These are phyloP conservation scores for Chlorociboria aeruginascens DNA, from an alignment of 495 filamentous ascomycete genomes.

Conservation along the genomic window DNA sequence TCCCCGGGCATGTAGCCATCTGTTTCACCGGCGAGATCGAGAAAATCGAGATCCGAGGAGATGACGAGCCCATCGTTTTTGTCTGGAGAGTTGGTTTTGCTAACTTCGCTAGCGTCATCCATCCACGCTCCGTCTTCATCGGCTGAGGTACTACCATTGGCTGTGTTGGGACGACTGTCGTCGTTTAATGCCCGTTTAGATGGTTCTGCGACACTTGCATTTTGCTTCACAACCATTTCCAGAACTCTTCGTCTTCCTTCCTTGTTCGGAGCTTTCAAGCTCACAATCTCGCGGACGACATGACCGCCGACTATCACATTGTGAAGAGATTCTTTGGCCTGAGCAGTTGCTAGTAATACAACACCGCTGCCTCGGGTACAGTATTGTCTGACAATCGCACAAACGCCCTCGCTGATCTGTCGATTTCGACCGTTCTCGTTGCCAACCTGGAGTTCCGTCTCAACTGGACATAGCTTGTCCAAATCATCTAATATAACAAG, in stretches of 20 bases:
- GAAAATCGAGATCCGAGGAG: slow-evolving; percentile 70
- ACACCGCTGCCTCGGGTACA: slow-evolving; percentile 63
- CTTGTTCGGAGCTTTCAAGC: slow-evolving; percentile 80
- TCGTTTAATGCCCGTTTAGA: slow-evolving; percentile 23
- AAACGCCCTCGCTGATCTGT: slow-evolving; percentile 83
- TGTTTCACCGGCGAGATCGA: slow-evolving; percentile 83
- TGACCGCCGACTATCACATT: slow-evolving; percentile 70
- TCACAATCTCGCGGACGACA: slow-evolving; percentile 71
- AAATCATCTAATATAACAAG: slow-evolving; percentile 86
- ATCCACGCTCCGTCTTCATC: slow-evolving; percentile 56
- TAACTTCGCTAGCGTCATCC: slow-evolving; percentile 37
- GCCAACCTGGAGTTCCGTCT: slow-evolving; percentile 86
- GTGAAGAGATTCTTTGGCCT: slow-evolving; percentile 80
- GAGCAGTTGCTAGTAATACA: slow-evolving; percentile 80
- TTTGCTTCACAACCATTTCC: slow-evolving; percentile 50
- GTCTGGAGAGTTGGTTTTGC: slow-evolving; percentile 7
- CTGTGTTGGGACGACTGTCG: slow-evolving; percentile 39
- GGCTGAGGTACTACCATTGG: slow-evolving; percentile 32
- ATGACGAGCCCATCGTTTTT: slow-evolving; percentile 52
- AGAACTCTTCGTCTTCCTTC: slow-evolving; percentile 74
- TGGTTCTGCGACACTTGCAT: slow-evolving; percentile 29
- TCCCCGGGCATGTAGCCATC: slow-evolving; percentile 98
- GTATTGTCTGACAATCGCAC: slow-evolving; percentile 70
- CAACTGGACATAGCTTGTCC: slow-evolving; percentile 80
- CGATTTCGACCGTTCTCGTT: slow-evolving; percentile 83